phyloP scores from a whole-genome alignment of 2,329 filamentous ascomycete genomes.

The Aphanocladium album region DNA sequence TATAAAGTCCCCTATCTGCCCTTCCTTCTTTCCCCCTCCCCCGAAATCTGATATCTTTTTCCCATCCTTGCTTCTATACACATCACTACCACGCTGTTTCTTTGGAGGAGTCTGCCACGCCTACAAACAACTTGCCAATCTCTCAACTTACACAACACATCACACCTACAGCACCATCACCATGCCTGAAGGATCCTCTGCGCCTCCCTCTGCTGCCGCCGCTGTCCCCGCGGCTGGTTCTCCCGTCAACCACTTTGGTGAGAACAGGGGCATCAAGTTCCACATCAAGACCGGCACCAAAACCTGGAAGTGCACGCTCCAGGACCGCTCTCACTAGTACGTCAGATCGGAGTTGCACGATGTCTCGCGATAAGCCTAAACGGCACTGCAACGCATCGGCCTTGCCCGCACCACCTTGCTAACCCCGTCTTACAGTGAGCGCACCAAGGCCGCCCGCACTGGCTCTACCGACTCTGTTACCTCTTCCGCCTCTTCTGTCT shows the following conservation, averaged over 20 bases:
- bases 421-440: slow-evolving; percentile 29
- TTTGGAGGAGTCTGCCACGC: slow-evolving; percentile 11
- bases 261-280: slow-evolving; percentile 41
- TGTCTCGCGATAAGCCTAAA: neutral
- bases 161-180: slow-evolving; percentile 2
- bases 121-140: neutral
- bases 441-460: slow-evolving; percentile 32
- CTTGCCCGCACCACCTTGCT: slow-evolving; percentile 11
- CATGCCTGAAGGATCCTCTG: slow-evolving; percentile 15
- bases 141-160: neutral
- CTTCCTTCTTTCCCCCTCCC: neutral
- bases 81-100: neutral
- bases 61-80: neutral
- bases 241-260: slow-evolving; percentile 23
- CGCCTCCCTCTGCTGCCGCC: slow-evolving; percentile 12
- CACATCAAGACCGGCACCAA: slow-evolving; percentile 39
- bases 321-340: slow-evolving; percentile 42
- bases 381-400: neutral
- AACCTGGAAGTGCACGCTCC: slow-evolving; percentile 36
- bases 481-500: slow-evolving; percentile 24
- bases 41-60: neutral
- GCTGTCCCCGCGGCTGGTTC: slow-evolving; percentile 17
- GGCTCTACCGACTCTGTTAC: slow-evolving; percentile 31
- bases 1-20: slow-evolving; percentile 9
- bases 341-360: slow-evolving; percentile 17